Conservation (phyloP, 1,284 basidiomycete genomes). For the Moniliella sp. region DNA sequence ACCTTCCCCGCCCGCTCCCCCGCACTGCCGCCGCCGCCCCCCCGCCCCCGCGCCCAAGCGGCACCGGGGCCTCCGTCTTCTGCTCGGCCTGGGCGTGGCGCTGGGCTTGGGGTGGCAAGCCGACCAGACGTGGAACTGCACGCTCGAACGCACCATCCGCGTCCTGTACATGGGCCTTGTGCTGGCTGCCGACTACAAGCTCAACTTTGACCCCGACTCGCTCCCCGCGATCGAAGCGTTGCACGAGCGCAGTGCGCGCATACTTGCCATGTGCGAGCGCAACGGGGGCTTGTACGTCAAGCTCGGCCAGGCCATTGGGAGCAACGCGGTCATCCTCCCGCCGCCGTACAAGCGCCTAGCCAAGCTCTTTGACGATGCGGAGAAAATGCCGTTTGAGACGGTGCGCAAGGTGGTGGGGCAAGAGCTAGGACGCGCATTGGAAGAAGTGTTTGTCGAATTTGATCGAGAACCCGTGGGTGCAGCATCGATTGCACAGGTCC, state of each 20-base stretch:
- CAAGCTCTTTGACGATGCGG: slow-evolving; percentile 23
- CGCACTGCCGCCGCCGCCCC: neutral
- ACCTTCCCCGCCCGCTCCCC: neutral
- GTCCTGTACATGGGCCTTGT: slow-evolving; percentile 12
- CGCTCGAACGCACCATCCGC: slow-evolving; percentile 12
- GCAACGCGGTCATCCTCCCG: slow-evolving; percentile 17
- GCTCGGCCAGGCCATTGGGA: slow-evolving; percentile 20
- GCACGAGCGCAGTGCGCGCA: slow-evolving; percentile 17
- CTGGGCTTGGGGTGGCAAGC: slow-evolving; percentile 4
- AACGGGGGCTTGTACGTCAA: slow-evolving; percentile 20
- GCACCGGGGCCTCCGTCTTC: neutral
- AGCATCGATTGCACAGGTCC: slow-evolving; percentile 23
- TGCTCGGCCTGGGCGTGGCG: slow-evolving; percentile 2
- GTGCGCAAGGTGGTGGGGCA: slow-evolving; percentile 12
- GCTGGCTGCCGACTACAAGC: slow-evolving; percentile 24
- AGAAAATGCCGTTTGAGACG: slow-evolving; percentile 8
- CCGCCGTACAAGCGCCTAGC: slow-evolving; percentile 19
- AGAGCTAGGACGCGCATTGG: slow-evolving; percentile 9
- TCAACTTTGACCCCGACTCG: slow-evolving; percentile 16
- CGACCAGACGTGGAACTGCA: slow-evolving; percentile 10
- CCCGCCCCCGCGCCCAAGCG: neutral
- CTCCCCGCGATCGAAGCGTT: slow-evolving; percentile 9
- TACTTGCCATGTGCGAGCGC: slow-evolving; percentile 17
- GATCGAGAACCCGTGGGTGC: slow-evolving; percentile 15
- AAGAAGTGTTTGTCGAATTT: slow-evolving; percentile 4